Conservation (phyloP, 441 rosid genomes). For the Flueggea neowawraea region DNA sequence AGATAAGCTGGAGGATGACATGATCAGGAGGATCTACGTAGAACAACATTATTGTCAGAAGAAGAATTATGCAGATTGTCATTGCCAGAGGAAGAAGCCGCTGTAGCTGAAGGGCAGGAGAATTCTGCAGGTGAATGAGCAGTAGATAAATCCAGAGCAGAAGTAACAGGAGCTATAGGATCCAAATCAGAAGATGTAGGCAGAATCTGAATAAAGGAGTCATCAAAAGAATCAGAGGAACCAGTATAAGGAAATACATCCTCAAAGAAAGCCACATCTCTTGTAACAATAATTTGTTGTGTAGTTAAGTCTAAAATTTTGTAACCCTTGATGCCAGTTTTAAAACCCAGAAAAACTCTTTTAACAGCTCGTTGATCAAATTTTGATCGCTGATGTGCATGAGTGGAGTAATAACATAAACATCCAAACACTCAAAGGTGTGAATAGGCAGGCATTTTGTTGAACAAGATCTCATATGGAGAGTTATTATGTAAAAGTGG, state of each 20-base stretch:
- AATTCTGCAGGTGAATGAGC: too few relatives aligned
- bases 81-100: too few relatives aligned
- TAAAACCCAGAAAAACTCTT: background rate
- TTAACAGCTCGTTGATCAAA: background rate
- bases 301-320: background rate
- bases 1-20: too few relatives aligned
- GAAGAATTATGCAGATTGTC: too few relatives aligned
- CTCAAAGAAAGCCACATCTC: constrained; percentile 6
- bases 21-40: too few relatives aligned
- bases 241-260: background rate
- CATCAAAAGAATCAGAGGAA: too few relatives aligned
- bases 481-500: background rate
- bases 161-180: too few relatives aligned
- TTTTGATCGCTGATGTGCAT: background rate
- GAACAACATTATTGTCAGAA: too few relatives aligned
- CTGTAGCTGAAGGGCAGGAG: too few relatives aligned
- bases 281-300: background rate
- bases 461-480: background rate
- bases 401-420: background rate
- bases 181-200: too few relatives aligned
- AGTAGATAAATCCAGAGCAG: too few relatives aligned
- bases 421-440: constrained; percentile 1
- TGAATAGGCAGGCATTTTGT: background rate
- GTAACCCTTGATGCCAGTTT: background rate
- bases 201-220: too few relatives aligned